Conservation (phyloP, 2,329 filamentous ascomycete genomes). For the Penicillium sp. region DNA sequence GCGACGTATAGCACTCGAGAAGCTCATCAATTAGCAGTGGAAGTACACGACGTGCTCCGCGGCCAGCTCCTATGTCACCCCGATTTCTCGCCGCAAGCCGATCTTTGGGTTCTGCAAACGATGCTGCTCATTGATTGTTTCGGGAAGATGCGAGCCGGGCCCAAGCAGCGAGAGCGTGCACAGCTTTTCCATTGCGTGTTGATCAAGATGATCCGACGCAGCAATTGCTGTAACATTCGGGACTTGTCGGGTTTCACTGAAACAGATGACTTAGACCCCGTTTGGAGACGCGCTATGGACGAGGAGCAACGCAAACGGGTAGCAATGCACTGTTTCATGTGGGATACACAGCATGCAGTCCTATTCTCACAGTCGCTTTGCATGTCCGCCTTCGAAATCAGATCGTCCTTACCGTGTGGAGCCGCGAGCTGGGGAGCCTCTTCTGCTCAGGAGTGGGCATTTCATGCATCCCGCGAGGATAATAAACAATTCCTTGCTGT, state of each 20-base stretch:
- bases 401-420: slow-evolving; percentile 57
- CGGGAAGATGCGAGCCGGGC: slow-evolving; percentile 63
- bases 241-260: slow-evolving; percentile 37
- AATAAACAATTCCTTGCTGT: slow-evolving; percentile 52
- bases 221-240: slow-evolving; percentile 52
- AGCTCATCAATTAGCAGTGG: slow-evolving; percentile 61
- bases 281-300: slow-evolving; percentile 58
- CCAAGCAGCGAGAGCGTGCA: slow-evolving; percentile 64
- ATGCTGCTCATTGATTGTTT: slow-evolving; percentile 66
- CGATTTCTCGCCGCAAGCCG: slow-evolving; percentile 59
- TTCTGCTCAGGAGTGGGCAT: slow-evolving; percentile 54
- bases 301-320: slow-evolving; percentile 62
- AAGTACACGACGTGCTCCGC: slow-evolving; percentile 62
- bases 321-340: slow-evolving; percentile 64
- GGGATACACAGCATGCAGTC: slow-evolving; percentile 66
- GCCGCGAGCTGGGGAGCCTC: slow-evolving; percentile 60
- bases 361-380: slow-evolving; percentile 67
- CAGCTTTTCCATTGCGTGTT: slow-evolving; percentile 60
- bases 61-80: slow-evolving; percentile 61
- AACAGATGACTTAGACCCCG: slow-evolving; percentile 43
- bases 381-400: slow-evolving; percentile 66
- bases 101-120: slow-evolving; percentile 62
- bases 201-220: slow-evolving; percentile 57
- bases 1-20: slow-evolving; percentile 63
- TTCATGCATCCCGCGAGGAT: slow-evolving; percentile 40